Evolutionary conservation across 2,329 filamentous ascomycete genomes (phyloP).

Genomic region (Neonectria punicea): DNA sequence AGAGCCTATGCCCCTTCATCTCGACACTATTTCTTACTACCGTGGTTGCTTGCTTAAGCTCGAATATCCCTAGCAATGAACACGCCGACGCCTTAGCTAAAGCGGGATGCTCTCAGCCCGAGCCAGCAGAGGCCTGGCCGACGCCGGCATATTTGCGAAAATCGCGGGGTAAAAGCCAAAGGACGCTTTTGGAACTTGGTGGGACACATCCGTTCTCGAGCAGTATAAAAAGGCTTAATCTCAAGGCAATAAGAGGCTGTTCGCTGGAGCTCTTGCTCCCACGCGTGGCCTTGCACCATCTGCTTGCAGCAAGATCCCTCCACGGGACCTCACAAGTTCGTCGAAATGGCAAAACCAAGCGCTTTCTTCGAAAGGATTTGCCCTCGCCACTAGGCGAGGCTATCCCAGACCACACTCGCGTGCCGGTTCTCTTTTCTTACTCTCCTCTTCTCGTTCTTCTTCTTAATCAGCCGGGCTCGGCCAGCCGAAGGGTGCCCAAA

Average conservation of each 20-base stretch:
- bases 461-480: too few relatives aligned
- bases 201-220: background rate
- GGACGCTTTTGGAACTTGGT: conserved; percentile 3
- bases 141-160: conserved; percentile 9
- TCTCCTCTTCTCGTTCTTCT: too few relatives aligned
- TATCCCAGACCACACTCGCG: background rate
- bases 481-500: too few relatives aligned
- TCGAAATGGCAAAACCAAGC: too few relatives aligned
- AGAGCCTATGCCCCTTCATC: too few relatives aligned
- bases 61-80: too few relatives aligned
- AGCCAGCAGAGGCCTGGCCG: too few relatives aligned
- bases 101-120: too few relatives aligned
- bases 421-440: background rate
- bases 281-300: background rate
- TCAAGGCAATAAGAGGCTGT: conserved; percentile 7
- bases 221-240: conserved; percentile 6
- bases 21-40: too few relatives aligned
- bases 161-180: conserved; percentile 3
- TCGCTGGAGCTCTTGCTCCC: conserved; percentile 4
- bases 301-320: conserved; percentile 8
- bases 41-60: too few relatives aligned
- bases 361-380: too few relatives aligned
- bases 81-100: conserved; percentile 7
- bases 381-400: background rate
- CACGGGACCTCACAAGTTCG: conserved; percentile 3